Conservation (phyloP, 2,329 filamentous ascomycete genomes). For the Microdochium trichocladiopsis region DNA sequence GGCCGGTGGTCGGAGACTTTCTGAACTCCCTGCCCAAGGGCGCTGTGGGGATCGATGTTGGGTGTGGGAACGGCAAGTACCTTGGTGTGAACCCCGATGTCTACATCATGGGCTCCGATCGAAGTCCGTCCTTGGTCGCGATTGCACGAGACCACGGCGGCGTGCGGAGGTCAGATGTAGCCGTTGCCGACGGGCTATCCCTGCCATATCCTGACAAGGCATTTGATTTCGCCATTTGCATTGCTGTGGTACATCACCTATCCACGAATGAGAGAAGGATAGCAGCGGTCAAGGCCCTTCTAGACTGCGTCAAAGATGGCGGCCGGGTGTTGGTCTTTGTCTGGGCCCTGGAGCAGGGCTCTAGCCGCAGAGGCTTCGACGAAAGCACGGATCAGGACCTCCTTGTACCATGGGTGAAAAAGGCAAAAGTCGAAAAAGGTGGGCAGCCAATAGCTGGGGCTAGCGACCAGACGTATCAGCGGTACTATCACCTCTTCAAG, state of each 20-base stretch:
- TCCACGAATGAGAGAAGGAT: conserved; percentile 69
- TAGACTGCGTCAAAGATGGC: conserved; percentile 51
- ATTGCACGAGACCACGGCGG: conserved; percentile 35
- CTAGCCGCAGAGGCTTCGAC: conserved; percentile 83
- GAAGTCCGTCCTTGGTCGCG: conserved; percentile 53
- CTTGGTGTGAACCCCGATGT: conserved; percentile 69
- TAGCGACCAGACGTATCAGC: conserved; percentile 59
- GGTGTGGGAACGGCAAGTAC: conserved; percentile 97
- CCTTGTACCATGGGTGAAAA: conserved; percentile 83
- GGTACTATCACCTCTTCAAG: conserved; percentile 91
- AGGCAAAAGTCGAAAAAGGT: conserved; percentile 18
- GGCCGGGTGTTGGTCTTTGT: conserved; percentile 80
- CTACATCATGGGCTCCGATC: conserved; percentile 79
- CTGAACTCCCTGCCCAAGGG: conserved; percentile 59
- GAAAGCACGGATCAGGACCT: conserved; percentile 79
- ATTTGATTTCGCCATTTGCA: conserved; percentile 82
- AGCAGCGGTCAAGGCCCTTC: conserved; percentile 63
- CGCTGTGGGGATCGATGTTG: conserved; percentile 79
- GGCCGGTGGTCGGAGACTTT: conserved; percentile 84
- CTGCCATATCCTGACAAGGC: conserved; percentile 62
- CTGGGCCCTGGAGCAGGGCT: conserved; percentile 90
- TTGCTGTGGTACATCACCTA: conserved; percentile 91
- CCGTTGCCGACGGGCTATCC: conserved; percentile 77
- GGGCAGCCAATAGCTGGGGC: neutral
- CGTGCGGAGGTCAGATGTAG: conserved; percentile 49